phyloP scores from a whole-genome alignment of 805 yeast genomes.

The Zygoascus bituminiphila region DNA sequence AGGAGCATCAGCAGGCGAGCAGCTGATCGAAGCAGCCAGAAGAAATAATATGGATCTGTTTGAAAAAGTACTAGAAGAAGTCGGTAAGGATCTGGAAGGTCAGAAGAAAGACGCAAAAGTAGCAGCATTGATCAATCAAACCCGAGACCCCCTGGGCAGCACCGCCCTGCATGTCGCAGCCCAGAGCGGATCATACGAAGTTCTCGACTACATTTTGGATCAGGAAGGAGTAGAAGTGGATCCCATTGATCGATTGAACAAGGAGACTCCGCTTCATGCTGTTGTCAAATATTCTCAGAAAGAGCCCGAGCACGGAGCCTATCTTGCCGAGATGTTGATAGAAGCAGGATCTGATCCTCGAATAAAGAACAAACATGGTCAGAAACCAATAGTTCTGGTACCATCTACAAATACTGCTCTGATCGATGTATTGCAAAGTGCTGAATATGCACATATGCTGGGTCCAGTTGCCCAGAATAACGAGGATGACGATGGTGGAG shows the following conservation, averaged over 20 bases:
- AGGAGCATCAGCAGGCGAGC: constrained; percentile 76
- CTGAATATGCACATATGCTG: constrained; percentile 55
- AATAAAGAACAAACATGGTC: constrained; percentile 47
- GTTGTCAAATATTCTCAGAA: constrained; percentile 70
- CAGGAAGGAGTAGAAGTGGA: constrained; percentile 88
- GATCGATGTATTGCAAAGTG: constrained; percentile 61
- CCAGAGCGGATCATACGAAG: constrained; percentile 75
- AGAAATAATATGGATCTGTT: constrained; percentile 78
- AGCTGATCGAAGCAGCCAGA: constrained; percentile 78
- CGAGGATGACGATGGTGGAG: constrained; percentile 20
- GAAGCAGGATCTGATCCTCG: constrained; percentile 88
- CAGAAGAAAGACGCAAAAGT: constrained; percentile 22
- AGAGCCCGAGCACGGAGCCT: constrained; percentile 80
- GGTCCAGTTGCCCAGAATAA: constrained; percentile 20
- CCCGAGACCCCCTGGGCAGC: constrained; percentile 72
- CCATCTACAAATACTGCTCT: constrained; percentile 47
- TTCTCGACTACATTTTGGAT: constrained; percentile 72
- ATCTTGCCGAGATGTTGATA: constrained; percentile 67
- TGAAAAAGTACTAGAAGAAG: constrained; percentile 39
- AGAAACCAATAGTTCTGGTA: constrained; percentile 69
- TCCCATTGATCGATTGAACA: constrained; percentile 59
- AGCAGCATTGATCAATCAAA: constrained; percentile 51
- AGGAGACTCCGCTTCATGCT: constrained; percentile 83
- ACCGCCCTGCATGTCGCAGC: constrained; percentile 78
- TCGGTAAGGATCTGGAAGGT: constrained; percentile 13